phyloP scores from a whole-genome alignment of 1,284 basidiomycete genomes.

The Wallemia mellicola region DNA sequence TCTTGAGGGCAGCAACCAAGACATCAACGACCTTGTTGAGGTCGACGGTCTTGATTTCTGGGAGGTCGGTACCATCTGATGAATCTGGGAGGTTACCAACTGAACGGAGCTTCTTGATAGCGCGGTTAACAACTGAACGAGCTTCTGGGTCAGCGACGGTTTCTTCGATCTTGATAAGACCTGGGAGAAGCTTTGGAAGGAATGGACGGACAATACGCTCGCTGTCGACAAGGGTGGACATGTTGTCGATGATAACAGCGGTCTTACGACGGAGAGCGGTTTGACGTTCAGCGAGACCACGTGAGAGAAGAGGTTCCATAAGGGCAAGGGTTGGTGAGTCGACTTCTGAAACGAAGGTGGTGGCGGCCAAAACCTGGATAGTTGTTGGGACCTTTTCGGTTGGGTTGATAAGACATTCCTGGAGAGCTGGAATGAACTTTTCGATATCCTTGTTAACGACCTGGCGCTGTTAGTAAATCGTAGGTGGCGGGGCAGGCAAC shows the following conservation, averaged over 20 bases:
- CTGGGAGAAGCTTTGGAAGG: slow-evolving; percentile 77
- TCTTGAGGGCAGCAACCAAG: slow-evolving; percentile 52
- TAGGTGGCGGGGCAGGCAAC: background rate
- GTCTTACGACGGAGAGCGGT: slow-evolving; percentile 91
- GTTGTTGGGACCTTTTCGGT: slow-evolving; percentile 96
- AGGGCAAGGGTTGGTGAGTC: slow-evolving; percentile 95
- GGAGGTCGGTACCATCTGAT: slow-evolving; percentile 63
- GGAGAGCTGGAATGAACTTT: slow-evolving; percentile 85
- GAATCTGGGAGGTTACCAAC: slow-evolving; percentile 55
- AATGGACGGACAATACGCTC: slow-evolving; percentile 82
- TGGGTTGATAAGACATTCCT: slow-evolving; percentile 92
- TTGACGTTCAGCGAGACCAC: slow-evolving; percentile 82
- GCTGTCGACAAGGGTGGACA: slow-evolving; percentile 93
- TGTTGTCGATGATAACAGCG: slow-evolving; percentile 90
- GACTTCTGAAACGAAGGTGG: slow-evolving; percentile 99
- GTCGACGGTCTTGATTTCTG: slow-evolving; percentile 46
- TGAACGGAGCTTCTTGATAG: slow-evolving; percentile 73
- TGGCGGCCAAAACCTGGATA: slow-evolving; percentile 83
- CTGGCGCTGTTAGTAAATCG: slow-evolving; percentile 4
- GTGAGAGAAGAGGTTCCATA: slow-evolving; percentile 87
- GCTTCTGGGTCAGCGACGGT: slow-evolving; percentile 87
- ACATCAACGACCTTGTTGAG: slow-evolving; percentile 30
- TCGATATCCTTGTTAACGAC: slow-evolving; percentile 99
- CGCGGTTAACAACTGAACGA: slow-evolving; percentile 56
- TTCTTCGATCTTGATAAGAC: slow-evolving; percentile 71